Evolutionary conservation across 306 rosid genomes (phyloP), one percentile per base, ranked within the genome.

Genomic region (Glycine soja): DNA sequence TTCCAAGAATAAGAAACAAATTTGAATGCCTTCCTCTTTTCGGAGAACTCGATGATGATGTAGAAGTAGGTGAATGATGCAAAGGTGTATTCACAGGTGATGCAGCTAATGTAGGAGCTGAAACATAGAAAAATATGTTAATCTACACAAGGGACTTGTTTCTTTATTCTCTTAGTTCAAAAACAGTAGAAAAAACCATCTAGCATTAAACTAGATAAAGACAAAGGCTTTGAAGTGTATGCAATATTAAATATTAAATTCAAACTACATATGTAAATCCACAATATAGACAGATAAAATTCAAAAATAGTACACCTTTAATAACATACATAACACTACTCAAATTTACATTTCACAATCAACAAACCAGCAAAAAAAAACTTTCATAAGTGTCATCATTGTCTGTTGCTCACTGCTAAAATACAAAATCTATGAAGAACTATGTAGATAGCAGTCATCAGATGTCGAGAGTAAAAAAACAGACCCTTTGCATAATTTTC

Each of bases 41-140:
- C 73, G 96, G 79, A 81, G 86, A 56, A 86, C 75, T 78, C 8
- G 24, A 30, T 50, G 30, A 18, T 50, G 94, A 73, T 71, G 90
- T 66, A 75, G 90, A 53, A 64, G 84, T 62, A 50, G 91, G 88
- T 73, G 86, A 36, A 38, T 64, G 48, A 38, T 64, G 13, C 19
- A n/a, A 64, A 11, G 94, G 93, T 75, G 92, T 74, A 70, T 79
- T 85, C 65, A 75, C 53, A 10, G 98, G 97, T 70, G 98, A 88
- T 76, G 89, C 71, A 5, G 88, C 81, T 52, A 79, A 58, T 43
- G 70, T 70, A 73, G 97, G 97, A 87, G 96, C 98, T 95, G 92
- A 74, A 57, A 66, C 48, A 82, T 30, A 47, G 59, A 75, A 45
- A n/a, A 13, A 64, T 58, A 78, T 48, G 36, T 90, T 77, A 83